Percentiles rank a stretch among this genome's conserved stretches.
These are phyloP conservation scores for Sparassis latifolia DNA, from an alignment of 1,284 basidiomycete genomes.

Conservation along the genomic window DNA sequence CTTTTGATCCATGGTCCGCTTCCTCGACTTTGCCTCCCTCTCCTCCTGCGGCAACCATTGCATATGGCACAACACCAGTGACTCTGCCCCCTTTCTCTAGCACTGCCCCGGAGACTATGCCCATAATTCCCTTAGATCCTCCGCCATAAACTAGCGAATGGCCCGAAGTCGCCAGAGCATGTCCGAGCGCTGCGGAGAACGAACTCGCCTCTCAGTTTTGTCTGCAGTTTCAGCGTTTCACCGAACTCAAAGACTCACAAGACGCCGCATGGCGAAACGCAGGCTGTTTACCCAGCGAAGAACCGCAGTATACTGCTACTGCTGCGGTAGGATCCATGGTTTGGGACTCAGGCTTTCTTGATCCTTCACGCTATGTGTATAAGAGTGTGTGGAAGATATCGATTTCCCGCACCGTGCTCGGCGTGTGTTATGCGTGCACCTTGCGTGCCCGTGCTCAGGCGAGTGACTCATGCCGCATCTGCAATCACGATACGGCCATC, in stretches of 20 bases:
- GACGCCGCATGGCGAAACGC: constrained; percentile 64
- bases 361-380: too few relatives aligned
- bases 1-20: constrained; percentile 6
- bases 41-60: constrained; percentile 62
- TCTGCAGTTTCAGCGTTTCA: neutral
- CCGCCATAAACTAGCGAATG: constrained; percentile 84
- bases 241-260: constrained; percentile 39
- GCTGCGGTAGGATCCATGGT: constrained; percentile 21
- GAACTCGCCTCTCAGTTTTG: neutral
- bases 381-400: too few relatives aligned
- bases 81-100: constrained; percentile 67
- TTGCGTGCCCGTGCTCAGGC: too few relatives aligned
- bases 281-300: constrained; percentile 56
- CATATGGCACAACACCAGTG: constrained; percentile 77
- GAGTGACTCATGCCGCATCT: too few relatives aligned
- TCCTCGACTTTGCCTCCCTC: constrained; percentile 41
- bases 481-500: too few relatives aligned
- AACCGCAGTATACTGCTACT: constrained; percentile 77
- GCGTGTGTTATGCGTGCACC: too few relatives aligned
- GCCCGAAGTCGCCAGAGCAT: constrained; percentile 58
- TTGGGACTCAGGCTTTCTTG: too few relatives aligned
- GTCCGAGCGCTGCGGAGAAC: constrained; percentile 54
- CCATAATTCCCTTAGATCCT: constrained; percentile 83
- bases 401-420: too few relatives aligned
- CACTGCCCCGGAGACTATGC: constrained; percentile 68